Percentiles rank a stretch among this genome's conserved stretches.
phyloP scores from a whole-genome alignment of 2,329 filamentous ascomycete genomes.

The Fusarium sambucinum region DNA sequence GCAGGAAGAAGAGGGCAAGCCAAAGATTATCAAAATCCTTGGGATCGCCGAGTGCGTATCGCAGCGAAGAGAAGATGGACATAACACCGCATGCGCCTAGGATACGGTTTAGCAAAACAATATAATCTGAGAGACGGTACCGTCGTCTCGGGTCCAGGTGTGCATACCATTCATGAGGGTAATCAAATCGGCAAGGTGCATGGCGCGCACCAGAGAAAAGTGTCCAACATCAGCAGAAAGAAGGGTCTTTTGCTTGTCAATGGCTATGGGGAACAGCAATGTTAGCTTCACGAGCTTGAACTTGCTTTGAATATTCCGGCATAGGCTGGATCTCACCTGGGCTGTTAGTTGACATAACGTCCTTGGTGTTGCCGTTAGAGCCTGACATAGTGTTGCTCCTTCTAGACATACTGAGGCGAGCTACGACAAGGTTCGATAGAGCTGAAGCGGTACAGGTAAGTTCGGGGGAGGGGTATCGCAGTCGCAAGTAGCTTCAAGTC shows the following conservation, averaged over 20 bases:
- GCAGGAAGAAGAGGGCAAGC: conserved; percentile 86
- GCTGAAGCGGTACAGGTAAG: neutral
- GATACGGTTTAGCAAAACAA: conserved; percentile 15
- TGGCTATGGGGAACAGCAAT: conserved; percentile 56
- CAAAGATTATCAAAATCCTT: conserved; percentile 77
- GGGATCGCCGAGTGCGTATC: conserved; percentile 85
- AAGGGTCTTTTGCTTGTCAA: conserved; percentile 82
- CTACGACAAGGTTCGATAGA: neutral
- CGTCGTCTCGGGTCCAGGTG: neutral
- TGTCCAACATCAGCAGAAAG: conserved; percentile 78
- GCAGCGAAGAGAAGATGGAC: conserved; percentile 94
- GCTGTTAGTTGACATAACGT: conserved; percentile 47
- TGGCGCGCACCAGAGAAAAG: conserved; percentile 75
- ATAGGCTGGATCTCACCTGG: conserved; percentile 51
- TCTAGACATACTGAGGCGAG: conserved; percentile 69
- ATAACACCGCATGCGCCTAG: conserved; percentile 86
- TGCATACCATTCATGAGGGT: conserved; percentile 80
- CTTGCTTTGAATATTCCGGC: conserved; percentile 3
- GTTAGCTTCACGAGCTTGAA: conserved; percentile 11
- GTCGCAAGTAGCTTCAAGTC: conserved; percentile 12
- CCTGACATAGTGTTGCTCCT: conserved; percentile 60
- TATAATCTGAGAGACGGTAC: neutral
- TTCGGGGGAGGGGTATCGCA: neutral
- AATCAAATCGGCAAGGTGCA: conserved; percentile 87
- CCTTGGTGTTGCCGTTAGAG: conserved; percentile 50